Percentiles rank a stretch among this genome's conserved stretches.
phyloP scores from a whole-genome alignment of 2,329 filamentous ascomycete genomes.

The Fusarium sp. region DNA sequence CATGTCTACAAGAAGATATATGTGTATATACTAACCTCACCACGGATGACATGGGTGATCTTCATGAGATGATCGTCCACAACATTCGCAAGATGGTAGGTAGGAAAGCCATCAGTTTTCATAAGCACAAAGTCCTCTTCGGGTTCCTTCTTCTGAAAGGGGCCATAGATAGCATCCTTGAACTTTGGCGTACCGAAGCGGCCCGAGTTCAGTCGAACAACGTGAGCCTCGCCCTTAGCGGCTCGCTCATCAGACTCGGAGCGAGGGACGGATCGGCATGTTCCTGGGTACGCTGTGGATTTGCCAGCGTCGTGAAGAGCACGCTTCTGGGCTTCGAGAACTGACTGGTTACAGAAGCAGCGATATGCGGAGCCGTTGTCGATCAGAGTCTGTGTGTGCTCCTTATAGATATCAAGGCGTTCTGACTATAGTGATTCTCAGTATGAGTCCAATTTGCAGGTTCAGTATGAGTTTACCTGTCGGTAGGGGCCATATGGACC shows the following conservation, averaged over 20 bases:
- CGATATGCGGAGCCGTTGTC: constrained; percentile 82
- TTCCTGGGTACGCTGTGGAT: constrained; percentile 66
- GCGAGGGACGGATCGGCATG: constrained; percentile 74
- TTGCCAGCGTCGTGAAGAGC: constrained; percentile 65
- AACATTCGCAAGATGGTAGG: constrained; percentile 97
- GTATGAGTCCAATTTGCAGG: not conserved
- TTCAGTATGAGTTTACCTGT: constrained; percentile 66
- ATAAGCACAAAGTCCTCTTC: constrained; percentile 89
- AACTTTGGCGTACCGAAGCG: constrained; percentile 68
- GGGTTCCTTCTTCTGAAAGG: constrained; percentile 64
- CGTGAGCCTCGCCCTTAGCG: constrained; percentile 74
- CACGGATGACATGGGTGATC: constrained; percentile 94
- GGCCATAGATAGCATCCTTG: constrained; percentile 83
- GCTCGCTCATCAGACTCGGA: constrained; percentile 79
- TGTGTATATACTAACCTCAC: constrained; percentile 66
- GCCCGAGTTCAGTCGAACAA: constrained; percentile 79
- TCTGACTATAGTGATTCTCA: constrained; percentile 71
- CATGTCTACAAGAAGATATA: not conserved
- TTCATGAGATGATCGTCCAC: constrained; percentile 96
- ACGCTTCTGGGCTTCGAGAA: constrained; percentile 74
- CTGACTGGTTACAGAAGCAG: constrained; percentile 86
- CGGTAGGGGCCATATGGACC: constrained; percentile 87
- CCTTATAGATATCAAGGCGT: constrained; percentile 76
- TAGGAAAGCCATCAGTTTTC: constrained; percentile 92
- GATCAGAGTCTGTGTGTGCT: constrained; percentile 77